These are phyloP conservation scores for Podospora comata DNA, from an alignment of 495 filamentous ascomycete species.

Conservation along the genomic window DNA sequence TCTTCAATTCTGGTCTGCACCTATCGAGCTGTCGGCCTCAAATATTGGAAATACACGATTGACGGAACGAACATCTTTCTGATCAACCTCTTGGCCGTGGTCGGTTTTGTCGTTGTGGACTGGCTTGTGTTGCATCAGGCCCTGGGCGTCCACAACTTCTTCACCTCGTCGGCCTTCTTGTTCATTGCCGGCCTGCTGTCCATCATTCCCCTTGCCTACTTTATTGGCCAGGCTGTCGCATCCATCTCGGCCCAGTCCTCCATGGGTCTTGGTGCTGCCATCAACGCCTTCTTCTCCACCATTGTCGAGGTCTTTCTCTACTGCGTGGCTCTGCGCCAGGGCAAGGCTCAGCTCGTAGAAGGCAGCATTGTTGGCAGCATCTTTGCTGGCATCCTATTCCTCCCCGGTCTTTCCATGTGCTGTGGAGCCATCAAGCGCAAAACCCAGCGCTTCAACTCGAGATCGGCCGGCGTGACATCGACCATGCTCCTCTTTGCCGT, in stretches of 20 bases:
- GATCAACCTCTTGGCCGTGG: constrained; percentile 90
- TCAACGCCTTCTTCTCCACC: constrained; percentile 99
- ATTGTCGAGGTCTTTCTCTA: constrained; percentile 98
- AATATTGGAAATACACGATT: constrained; percentile 99
- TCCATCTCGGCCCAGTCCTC: constrained; percentile 98
- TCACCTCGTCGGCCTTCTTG: constrained; percentile 79
- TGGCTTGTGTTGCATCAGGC: constrained; percentile 70
- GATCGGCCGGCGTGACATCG: constrained; percentile 92
- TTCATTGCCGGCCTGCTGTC: constrained; percentile 84
- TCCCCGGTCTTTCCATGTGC: constrained; percentile 98
- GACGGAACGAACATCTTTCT: constrained; percentile 99
- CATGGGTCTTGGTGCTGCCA: constrained; percentile 98
- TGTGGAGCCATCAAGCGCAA: constrained; percentile 97
- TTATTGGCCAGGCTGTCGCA: constrained; percentile 98
- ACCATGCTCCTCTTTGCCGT: constrained; percentile 98
- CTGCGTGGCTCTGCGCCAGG: constrained; percentile 88
- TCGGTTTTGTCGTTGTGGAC: constrained; percentile 89
- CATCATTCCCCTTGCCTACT: constrained; percentile 97
- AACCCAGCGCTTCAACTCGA: constrained; percentile 97
- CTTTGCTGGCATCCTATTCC: constrained; percentile 92
- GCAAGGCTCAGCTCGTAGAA: constrained; percentile 90
- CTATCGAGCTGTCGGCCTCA: constrained; percentile 87
- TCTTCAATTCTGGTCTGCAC: constrained; percentile 93
- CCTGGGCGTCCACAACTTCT: constrained; percentile 61
- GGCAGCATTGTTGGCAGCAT: constrained; percentile 97